Percentiles rank a stretch among this genome's conserved stretches.
Evolutionary conservation across 2,329 filamentous ascomycete genomes (phyloP).

Genomic region (Monilinia fructicola): DNA sequence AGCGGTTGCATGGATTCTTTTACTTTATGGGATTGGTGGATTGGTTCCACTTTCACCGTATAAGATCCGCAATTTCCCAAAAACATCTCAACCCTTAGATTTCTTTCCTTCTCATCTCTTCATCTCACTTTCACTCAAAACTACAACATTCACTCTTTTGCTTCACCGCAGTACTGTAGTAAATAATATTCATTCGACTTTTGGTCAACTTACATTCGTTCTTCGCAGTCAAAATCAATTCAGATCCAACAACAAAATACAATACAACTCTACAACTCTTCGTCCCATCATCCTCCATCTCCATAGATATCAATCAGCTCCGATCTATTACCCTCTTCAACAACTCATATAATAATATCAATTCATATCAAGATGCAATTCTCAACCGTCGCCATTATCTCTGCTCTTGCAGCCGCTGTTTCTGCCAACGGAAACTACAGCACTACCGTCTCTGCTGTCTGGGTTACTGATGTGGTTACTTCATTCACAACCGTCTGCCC

Average conservation of each 20-base stretch:
- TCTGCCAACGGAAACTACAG: conserved; percentile 39
- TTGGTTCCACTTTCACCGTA: conserved; percentile 12
- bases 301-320: neutral
- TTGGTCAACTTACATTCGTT: conserved; percentile 21
- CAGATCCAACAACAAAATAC: conserved; percentile 18
- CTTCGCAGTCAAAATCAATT: conserved; percentile 20
- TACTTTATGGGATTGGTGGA: neutral
- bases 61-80: conserved; percentile 12
- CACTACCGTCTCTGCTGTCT: conserved; percentile 45
- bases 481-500: conserved; percentile 55
- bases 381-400: conserved; percentile 40
- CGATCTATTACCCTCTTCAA: neutral
- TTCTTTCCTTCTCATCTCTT: neutral
- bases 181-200: conserved; percentile 6
- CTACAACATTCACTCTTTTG: conserved; percentile 8
- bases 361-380: conserved; percentile 44
- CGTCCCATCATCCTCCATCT: neutral
- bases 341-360: conserved; percentile 28
- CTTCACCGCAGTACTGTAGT: neutral
- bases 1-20: too few relatives aligned
- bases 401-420: conserved; percentile 39
- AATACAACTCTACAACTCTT: conserved; percentile 11
- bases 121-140: neutral
- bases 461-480: conserved; percentile 49
- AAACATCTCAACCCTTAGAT: neutral